Percentiles rank a stretch among this genome's conserved stretches.
These are phyloP conservation scores for Huiozyma sinensis DNA, from an alignment of 805 yeast genomes.

Conservation along the genomic window DNA sequence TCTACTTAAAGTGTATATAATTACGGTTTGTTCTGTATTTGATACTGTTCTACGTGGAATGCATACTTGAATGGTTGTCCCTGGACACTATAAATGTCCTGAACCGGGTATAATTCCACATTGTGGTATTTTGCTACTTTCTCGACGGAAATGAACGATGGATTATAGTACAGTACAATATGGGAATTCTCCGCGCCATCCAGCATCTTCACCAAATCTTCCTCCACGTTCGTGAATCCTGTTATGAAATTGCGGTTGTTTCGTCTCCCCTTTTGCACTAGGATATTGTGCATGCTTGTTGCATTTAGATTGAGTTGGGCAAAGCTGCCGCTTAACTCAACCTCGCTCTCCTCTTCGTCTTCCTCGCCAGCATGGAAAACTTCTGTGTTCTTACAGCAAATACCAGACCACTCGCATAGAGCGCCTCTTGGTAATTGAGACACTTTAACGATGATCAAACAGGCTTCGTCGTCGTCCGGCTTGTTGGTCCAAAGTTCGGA, in stretches of 20 bases:
- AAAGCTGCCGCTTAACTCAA: background rate
- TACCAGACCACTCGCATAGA: slow-evolving; percentile 66
- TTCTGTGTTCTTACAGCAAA: slow-evolving; percentile 33
- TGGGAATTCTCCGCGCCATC: too few species aligned
- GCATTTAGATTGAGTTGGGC: background rate
- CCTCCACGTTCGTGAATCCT: too few species aligned
- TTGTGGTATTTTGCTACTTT: background rate
- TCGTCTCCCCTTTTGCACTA: too few species aligned
- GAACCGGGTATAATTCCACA: slow-evolving; percentile 20
- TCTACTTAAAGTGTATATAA: too few species aligned
- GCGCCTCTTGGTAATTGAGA: slow-evolving; percentile 53
- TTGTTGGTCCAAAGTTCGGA: slow-evolving; percentile 14
- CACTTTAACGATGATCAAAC: slow-evolving; percentile 44
- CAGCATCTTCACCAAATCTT: too few species aligned
- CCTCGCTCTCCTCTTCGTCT: slow-evolving; percentile 24
- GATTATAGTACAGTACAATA: background rate
- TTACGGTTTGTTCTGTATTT: background rate
- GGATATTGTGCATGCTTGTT: too few species aligned
- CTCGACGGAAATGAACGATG: background rate
- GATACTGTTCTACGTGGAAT: slow-evolving; percentile 5
- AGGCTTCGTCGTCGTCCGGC: slow-evolving; percentile 18
- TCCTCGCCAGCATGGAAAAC: slow-evolving; percentile 34
- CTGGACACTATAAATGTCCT: slow-evolving; percentile 16
- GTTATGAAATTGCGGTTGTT: too few species aligned
- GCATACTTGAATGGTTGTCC: slow-evolving; percentile 15